Evolutionary conservation across 768 basidiomycete species (phyloP), one percentile per base, ranked within the genome.

Genomic region (Royoungia palumana): DNA sequence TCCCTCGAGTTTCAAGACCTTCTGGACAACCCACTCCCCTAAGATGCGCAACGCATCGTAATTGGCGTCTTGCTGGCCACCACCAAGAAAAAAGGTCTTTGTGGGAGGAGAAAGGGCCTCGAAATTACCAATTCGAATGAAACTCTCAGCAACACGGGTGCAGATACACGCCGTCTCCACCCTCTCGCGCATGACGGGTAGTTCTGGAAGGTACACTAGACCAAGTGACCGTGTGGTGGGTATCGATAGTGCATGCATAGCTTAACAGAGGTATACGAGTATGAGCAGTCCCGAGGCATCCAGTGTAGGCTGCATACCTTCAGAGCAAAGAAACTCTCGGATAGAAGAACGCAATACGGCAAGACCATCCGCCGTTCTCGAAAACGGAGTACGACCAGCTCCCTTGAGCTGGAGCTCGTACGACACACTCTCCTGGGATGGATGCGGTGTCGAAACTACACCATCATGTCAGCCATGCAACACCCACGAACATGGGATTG

Each of bases 341-440:
- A 98, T 84, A 5, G 92, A 94, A 35, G 91, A 94, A 22, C 96
- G 84, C n/a, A 94, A 69, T 3, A 97, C 95, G 1, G 96, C 96
- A 16, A 99, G 76, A 0, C 96, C 96, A 65, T 98, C 96, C 4
- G 96, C 95, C 44, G 76, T 79, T 21, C 96, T 79, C 0, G 91
- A 89, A 70, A 94, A 98, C 0, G 96, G 94, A 1, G 95, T 98
- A 11, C 96, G 77, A 0, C 96, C 96, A 0, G 86, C 81, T 2
- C 96, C 96, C 65, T 98, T 99, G 56, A 99, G 79, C 66, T 98
- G 96, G 9, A 99, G 75, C 61, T 99, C 96, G 59, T 85, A 87
- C 0, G 72, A 70, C 5, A 74, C 59, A 16, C 78, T 71, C 2
- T 78, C 75, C 38, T 81, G 72, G 7, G 70, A 63, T 0, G 84